Evolutionary conservation across 768 basidiomycete genomes (phyloP).

Genomic region (Punctularia strigosozonata): DNA sequence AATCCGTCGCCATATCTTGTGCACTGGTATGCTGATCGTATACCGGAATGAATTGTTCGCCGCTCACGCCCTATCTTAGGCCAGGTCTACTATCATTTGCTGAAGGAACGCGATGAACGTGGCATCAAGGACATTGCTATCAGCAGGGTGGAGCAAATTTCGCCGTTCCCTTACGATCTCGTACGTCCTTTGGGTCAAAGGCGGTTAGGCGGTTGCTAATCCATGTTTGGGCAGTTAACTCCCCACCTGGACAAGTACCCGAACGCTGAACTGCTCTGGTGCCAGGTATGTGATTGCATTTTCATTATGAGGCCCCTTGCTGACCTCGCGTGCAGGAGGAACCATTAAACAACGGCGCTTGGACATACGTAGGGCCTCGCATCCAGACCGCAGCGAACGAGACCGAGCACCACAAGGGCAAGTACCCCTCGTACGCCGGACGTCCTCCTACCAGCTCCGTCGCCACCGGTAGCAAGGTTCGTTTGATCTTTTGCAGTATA

Average conservation of each 20-base stretch:
- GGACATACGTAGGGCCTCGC: slow-evolving; percentile 92
- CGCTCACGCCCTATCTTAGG: slow-evolving; percentile 28
- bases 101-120: slow-evolving; percentile 83
- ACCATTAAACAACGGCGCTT: slow-evolving; percentile 94
- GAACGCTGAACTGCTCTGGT: slow-evolving; percentile 89
- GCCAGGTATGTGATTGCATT: slow-evolving; percentile 41
- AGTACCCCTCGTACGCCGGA: slow-evolving; percentile 87
- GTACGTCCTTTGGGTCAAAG: slow-evolving; percentile 28
- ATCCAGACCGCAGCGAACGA: slow-evolving; percentile 88
- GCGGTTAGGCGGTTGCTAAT: slow-evolving; percentile 2
- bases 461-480: slow-evolving; percentile 83
- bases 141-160: slow-evolving; percentile 88
- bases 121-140: slow-evolving; percentile 92
- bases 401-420: slow-evolving; percentile 83
- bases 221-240: slow-evolving; percentile 45
- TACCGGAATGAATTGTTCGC: neutral
- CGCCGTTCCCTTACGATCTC: slow-evolving; percentile 94
- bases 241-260: slow-evolving; percentile 95
- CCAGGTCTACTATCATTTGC: slow-evolving; percentile 87
- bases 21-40: slow-evolving; percentile 40
- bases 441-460: slow-evolving; percentile 87
- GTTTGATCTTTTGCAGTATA: slow-evolving; percentile 7
- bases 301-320: slow-evolving; percentile 3
- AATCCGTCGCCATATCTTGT: slow-evolving; percentile 86
- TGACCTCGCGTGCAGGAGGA: slow-evolving; percentile 72